Percentiles rank a stretch among this genome's conserved stretches.
phyloP scores from a whole-genome alignment of 2,329 filamentous ascomycete species.

The Colletotrichum chlorophyti region DNA sequence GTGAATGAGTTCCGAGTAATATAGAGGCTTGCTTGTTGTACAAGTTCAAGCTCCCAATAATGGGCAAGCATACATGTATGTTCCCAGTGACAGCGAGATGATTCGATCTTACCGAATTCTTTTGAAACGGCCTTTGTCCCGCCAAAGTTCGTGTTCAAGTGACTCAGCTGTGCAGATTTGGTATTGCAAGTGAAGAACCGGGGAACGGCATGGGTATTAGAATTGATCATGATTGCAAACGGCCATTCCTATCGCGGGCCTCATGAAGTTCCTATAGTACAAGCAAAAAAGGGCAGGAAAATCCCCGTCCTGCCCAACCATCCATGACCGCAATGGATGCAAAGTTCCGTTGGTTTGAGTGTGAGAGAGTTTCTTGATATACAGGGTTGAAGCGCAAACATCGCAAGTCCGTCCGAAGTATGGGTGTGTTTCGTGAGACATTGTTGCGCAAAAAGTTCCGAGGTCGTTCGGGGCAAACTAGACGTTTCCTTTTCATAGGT shows the following conservation, averaged over 20 bases:
- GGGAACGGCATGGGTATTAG: constrained; percentile 14
- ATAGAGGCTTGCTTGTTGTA: no score
- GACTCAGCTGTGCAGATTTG: background rate
- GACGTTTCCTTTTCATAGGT: constrained; percentile 17
- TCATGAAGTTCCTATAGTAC: constrained; percentile 29
- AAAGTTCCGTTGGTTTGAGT: constrained; percentile 23
- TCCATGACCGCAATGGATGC: constrained; percentile 28
- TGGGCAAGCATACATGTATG: no score
- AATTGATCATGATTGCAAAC: constrained; percentile 27
- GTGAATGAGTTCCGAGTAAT: no score
- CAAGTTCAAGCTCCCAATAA: no score
- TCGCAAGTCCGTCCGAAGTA: constrained; percentile 6
- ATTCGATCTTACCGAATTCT: no score
- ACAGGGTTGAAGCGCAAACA: constrained; percentile 22
- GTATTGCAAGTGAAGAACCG: background rate
- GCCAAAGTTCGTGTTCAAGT: no score
- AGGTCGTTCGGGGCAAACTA: background rate
- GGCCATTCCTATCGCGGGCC: constrained; percentile 21
- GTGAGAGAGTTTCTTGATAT: constrained; percentile 26
- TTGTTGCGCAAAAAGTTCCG: background rate
- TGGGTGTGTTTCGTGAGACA: background rate
- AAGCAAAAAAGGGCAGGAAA: constrained; percentile 27
- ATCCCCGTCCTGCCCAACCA: constrained; percentile 26
- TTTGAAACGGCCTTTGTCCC: no score
- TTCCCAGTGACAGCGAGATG: no score